Conservation (phyloP, 179 eudicot genomes). For the Nepenthes alata region DNA sequence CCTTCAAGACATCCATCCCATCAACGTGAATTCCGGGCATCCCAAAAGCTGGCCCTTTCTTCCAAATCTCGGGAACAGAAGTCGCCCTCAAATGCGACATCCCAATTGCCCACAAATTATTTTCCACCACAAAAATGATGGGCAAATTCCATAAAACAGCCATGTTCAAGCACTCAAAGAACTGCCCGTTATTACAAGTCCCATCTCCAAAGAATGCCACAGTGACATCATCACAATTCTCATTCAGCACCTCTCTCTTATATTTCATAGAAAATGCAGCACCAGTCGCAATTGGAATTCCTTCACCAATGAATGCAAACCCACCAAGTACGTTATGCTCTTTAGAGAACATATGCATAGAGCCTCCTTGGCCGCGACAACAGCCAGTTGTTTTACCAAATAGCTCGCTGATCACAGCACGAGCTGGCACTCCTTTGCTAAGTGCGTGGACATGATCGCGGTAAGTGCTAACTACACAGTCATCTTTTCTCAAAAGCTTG, state of each 20-base stretch:
- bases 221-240: slow-evolving; percentile 74
- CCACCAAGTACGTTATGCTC: slow-evolving; percentile 89
- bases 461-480: slow-evolving; percentile 67
- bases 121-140: slow-evolving; percentile 86
- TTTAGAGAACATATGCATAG: slow-evolving; percentile 97
- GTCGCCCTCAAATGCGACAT: slow-evolving; percentile 95
- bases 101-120: slow-evolving; percentile 95
- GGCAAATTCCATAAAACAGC: slow-evolving; percentile 92
- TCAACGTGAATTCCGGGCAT: slow-evolving; percentile 92
- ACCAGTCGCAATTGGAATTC: slow-evolving; percentile 87
- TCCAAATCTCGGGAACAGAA: slow-evolving; percentile 76
- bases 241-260: slow-evolving; percentile 59
- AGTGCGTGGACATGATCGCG: slow-evolving; percentile 96
- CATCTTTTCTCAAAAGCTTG: slow-evolving; percentile 64
- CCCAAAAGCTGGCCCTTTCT: slow-evolving; percentile 95
- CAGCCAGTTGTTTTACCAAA: slow-evolving; percentile 89
- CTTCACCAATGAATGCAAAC: slow-evolving; percentile 93
- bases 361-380: slow-evolving; percentile 96
- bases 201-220: slow-evolving; percentile 91
- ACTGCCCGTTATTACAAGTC: slow-evolving; percentile 86
- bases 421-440: slow-evolving; percentile 79
- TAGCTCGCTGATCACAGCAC: slow-evolving; percentile 87
- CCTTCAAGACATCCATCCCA: slow-evolving; percentile 97
- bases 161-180: slow-evolving; percentile 96
- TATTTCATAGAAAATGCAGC: slow-evolving; percentile 78